These are phyloP conservation scores for Keithomyces neogunnii DNA, from an alignment of 2,329 filamentous ascomycete genomes.

Conservation along the genomic window DNA sequence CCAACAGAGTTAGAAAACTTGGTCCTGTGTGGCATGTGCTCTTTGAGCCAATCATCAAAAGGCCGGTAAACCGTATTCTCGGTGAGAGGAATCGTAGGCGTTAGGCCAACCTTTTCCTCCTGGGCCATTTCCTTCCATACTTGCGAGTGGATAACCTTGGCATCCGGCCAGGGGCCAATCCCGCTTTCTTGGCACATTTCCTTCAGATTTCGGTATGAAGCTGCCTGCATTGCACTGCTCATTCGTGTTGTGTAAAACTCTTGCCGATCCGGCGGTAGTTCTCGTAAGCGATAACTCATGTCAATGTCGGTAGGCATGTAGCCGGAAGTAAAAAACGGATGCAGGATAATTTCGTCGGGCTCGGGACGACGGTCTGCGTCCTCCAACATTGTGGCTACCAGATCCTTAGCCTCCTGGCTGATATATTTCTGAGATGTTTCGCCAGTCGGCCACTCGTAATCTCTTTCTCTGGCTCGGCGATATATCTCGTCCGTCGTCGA, in stretches of 20 bases:
- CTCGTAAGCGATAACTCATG: slow-evolving; percentile 49
- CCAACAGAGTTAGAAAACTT: slow-evolving; percentile 5
- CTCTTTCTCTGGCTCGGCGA: slow-evolving; percentile 57
- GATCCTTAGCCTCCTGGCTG: slow-evolving; percentile 66
- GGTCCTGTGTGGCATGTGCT: slow-evolving; percentile 28
- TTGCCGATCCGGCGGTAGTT: slow-evolving; percentile 46
- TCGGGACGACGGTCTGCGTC: slow-evolving; percentile 67
- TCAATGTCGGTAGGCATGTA: slow-evolving; percentile 59
- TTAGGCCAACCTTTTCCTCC: slow-evolving; percentile 59
- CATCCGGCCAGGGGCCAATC: slow-evolving; percentile 45
- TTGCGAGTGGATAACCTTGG: slow-evolving; percentile 41
- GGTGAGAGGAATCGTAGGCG: slow-evolving; percentile 52
- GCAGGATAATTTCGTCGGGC: slow-evolving; percentile 70
- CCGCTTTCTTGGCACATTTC: slow-evolving; percentile 50
- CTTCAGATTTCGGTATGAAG: slow-evolving; percentile 44
- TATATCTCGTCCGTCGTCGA: slow-evolving; percentile 83
- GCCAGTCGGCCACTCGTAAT: slow-evolving; percentile 71
- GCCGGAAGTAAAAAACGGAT: slow-evolving; percentile 69
- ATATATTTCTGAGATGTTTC: slow-evolving; percentile 61
- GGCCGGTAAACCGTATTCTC: slow-evolving; percentile 56
- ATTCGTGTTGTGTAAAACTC: slow-evolving; percentile 47
- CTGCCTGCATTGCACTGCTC: slow-evolving; percentile 33
- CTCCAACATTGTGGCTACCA: slow-evolving; percentile 68
- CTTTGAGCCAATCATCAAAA: slow-evolving; percentile 51
- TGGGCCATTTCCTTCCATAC: slow-evolving; percentile 59